Percentiles rank a stretch among this genome's conserved stretches.
phyloP scores from a whole-genome alignment of 345 rosid species.

The Linum lewisii region DNA sequence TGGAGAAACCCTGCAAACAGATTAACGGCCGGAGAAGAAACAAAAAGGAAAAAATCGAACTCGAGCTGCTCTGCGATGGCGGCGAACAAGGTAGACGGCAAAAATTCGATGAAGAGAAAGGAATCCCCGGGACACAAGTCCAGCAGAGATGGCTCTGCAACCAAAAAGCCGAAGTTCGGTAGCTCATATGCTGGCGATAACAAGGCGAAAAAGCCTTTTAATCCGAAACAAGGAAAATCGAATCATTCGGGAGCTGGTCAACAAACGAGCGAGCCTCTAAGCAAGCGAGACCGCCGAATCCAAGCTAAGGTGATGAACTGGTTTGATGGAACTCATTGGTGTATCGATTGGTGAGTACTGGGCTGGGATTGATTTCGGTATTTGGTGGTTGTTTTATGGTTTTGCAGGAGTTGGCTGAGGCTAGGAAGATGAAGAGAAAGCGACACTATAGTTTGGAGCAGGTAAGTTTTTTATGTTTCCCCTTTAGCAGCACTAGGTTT shows the following conservation, averaged over 20 bases:
- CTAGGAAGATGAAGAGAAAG: constrained; percentile 85
- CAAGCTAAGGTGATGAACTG: constrained; percentile 38
- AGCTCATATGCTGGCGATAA: constrained; percentile 16
- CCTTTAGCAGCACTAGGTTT: background rate
- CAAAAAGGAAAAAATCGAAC: background rate
- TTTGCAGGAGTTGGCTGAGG: constrained; percentile 57
- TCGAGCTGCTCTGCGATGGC: constrained; percentile 31
- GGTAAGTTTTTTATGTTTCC: constrained; percentile 27
- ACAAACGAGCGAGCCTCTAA: constrained; percentile 12
- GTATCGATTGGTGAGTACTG: background rate
- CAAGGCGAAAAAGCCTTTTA: constrained; percentile 17
- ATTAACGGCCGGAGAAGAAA: background rate
- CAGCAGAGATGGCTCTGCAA: constrained; percentile 6
- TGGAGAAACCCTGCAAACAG: background rate
- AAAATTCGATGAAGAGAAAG: constrained; percentile 35
- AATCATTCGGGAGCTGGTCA: constrained; percentile 2
- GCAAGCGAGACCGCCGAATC: constrained; percentile 39
- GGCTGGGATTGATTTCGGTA: background rate
- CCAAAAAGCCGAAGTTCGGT: constrained; percentile 32
- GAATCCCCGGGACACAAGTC: constrained; percentile 16
- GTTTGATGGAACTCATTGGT: background rate
- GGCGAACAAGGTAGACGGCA: constrained; percentile 28
- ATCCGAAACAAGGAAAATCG: constrained; percentile 10
- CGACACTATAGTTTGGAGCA: constrained; percentile 72
- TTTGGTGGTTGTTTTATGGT: background rate